Evolutionary conservation across 1,284 basidiomycete species (phyloP), one percentile per base, ranked within the genome.

Genomic region (Pascua sp.): DNA sequence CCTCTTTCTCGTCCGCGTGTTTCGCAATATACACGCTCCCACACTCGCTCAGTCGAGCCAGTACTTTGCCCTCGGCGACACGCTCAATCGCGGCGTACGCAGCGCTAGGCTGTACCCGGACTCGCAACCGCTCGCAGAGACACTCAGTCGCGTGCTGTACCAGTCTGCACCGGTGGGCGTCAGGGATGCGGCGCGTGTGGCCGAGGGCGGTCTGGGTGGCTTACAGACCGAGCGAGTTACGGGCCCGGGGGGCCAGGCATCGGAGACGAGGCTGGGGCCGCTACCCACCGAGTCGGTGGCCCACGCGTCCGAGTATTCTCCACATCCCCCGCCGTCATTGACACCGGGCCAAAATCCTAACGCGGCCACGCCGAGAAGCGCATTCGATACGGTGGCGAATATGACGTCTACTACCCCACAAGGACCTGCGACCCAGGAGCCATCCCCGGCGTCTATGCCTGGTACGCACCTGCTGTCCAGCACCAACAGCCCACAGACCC

Each of bases 51-150:
- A 53, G 45, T 43, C 43, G 17, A 16, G 16, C 10, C 48, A 39
- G 12, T 54, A 43, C 56, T 58, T 51, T 36, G 51, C 56, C 0
- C 44, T 58, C 5, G 51, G 48, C 2, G 56, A 58, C 48, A 47
- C 56, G 12, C 52, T 58, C 38, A 54, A 47, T 44, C 40, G n/a
- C 4, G 56, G 44, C 10, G 52, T 58, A n/a, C 48, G 52, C 1
- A 42, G 11, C 10, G 56, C 52, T 5, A n/a, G 11, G 0, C 43
- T 39, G n/a, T 54, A 50, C n/a, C 44, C 51, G 1, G 56, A 58
- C 48, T 58, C 56, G 8, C 38, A 24, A 5, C 42, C 44, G 11
- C 40, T 58, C 2, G 56, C 56, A 5, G 43, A 58, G 39, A 54
- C 56, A 11, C 42, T 58, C 9, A 48, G 52, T 10, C 42, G 50